Base-by-base conservation (phyloP, 352 stramenopile species). In the Pythium oligandrum region DNA sequence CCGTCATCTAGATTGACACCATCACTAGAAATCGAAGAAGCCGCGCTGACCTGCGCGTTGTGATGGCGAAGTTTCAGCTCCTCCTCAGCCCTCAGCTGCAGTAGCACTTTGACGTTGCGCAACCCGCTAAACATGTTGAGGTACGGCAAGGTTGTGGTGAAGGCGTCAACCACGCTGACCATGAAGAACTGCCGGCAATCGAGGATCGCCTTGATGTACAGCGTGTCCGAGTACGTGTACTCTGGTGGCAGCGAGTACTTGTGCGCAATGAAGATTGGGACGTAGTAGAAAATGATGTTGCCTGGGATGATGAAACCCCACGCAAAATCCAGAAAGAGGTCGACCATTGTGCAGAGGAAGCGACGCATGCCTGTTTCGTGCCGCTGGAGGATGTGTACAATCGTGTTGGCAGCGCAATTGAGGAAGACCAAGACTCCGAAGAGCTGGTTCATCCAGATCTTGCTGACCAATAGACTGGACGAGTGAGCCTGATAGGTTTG, bases 131-230 rank as follows among this genome's bases (percentile, higher is more conserved):
- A 58, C 59, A 71, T 71, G 44, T 59, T 71, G n/a, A 71, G 32
- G 31, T 71, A 71, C 9, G 64, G 59, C 7, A 71, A 30, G 3
- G 52, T 44, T 10, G 64, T 71, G 11, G 55, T 68, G 40, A 68
- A 39, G 1, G 52, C 48, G 31, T 69, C 59, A 1, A 45, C 40
- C 55, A 38, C 49, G 2, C 55, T 66, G 43, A 69, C 57, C 11
- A 72, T 58, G n/a, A 72, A 69, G 39, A 72, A 57, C 43, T 72
- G 59, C 26, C 50, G 58, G n/a, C 58, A 66, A 11, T 63, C 60
- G 10, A 72, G 53, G 6, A 60, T 62, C 4, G 54, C 51, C 32
- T 61, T 56, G 30, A 57, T 35, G 31, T 51, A 63, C 3, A 53
- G 40, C 1, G 56, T 66, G 34, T 72, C 64, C 4, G 55, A 69